Evolutionary conservation across 164 flowering plant genomes (phyloP).

Genomic region (Berberis vulgaris): DNA sequence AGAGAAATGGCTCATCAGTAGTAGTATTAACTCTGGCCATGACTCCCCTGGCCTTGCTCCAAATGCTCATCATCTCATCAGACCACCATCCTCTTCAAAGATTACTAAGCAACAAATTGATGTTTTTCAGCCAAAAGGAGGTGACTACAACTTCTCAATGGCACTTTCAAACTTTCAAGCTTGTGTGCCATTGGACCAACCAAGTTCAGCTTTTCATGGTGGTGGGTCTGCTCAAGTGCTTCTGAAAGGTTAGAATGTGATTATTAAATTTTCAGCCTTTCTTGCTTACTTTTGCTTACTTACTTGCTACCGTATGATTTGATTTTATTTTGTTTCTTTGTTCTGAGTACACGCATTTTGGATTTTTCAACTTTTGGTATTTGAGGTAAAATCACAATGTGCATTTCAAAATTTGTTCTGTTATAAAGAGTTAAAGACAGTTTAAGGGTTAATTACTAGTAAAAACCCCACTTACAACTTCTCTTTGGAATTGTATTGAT

Average conservation of each 20-base stretch:
- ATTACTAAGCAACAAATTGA: constrained; percentile 16
- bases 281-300: constrained; percentile 1
- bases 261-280: background rate
- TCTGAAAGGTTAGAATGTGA: constrained; percentile 51
- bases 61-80: constrained; percentile 7
- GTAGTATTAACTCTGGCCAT: constrained; percentile 35
- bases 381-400: too few relatives aligned
- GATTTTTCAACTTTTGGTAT: too few relatives aligned
- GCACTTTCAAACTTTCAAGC: constrained; percentile 26
- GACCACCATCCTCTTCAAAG: constrained; percentile 23
- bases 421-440: too few relatives aligned
- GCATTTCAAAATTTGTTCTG: too few relatives aligned
- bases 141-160: constrained; percentile 34
- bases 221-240: constrained; percentile 39
- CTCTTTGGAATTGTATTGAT: too few relatives aligned
- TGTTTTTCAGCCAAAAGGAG: constrained; percentile 27
- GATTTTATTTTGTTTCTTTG: background rate
- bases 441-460: too few relatives aligned
- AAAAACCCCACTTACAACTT: too few relatives aligned
- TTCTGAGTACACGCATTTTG: too few relatives aligned
- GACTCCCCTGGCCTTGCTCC: constrained; percentile 60
- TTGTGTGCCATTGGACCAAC: constrained; percentile 26
- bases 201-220: constrained; percentile 35
- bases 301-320: background rate
- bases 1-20: constrained; percentile 75